Conservation (phyloP, 1,284 basidiomycete species). For the Leucoagaricus sp. region DNA sequence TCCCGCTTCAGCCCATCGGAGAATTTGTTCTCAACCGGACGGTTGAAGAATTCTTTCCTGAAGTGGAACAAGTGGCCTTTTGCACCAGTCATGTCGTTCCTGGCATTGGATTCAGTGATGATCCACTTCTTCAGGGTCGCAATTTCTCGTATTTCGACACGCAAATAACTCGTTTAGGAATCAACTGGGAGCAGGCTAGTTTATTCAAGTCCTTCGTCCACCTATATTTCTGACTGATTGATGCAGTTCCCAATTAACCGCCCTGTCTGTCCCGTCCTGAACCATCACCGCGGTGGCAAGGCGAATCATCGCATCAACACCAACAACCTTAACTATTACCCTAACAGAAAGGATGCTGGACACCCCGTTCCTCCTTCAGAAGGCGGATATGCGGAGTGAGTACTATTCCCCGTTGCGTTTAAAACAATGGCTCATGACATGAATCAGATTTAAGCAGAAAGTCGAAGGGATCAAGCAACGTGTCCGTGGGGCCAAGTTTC, state of each 20-base stretch:
- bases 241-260: conserved; percentile 77
- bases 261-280: conserved; percentile 79
- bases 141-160: conserved; percentile 88
- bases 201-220: neutral
- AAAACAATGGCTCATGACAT: neutral
- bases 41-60: conserved; percentile 79
- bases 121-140: conserved; percentile 81
- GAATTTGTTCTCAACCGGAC: conserved; percentile 70
- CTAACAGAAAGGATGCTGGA: conserved; percentile 63
- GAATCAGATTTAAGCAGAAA: conserved; percentile 45
- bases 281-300: conserved; percentile 70
- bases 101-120: conserved; percentile 80
- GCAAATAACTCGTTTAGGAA: conserved; percentile 72
- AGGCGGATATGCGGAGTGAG: conserved; percentile 66
- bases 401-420: neutral
- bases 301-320: conserved; percentile 60
- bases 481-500: conserved; percentile 71
- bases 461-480: conserved; percentile 69
- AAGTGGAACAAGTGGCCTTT: conserved; percentile 83
- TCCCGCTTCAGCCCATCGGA: conserved; percentile 76
- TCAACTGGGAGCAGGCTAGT: conserved; percentile 69
- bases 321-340: conserved; percentile 71
- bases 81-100: conserved; percentile 83
- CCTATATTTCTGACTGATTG: conserved; percentile 18
- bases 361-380: conserved; percentile 47